A percentile compares a stretch with the other conserved stretches of the same genome.
Conservation (phyloP, 768 basidiomycete species). For the Phanerochaete carnosa region DNA sequence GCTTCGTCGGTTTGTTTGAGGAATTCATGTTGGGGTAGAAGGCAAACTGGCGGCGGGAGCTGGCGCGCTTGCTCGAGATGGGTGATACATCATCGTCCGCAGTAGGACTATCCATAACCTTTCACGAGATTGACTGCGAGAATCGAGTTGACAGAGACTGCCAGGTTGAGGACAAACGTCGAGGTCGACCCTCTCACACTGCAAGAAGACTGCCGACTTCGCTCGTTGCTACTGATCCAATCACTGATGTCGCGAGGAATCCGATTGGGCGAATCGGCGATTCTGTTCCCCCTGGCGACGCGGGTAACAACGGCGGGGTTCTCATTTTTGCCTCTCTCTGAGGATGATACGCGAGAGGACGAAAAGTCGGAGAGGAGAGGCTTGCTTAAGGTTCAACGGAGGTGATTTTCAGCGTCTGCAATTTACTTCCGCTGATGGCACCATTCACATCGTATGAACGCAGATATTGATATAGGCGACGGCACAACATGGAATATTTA, state of each 20-base stretch:
- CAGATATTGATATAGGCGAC: no score
- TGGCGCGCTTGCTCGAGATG: neutral
- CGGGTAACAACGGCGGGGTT: no score
- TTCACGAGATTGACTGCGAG: neutral
- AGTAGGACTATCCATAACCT: neutral
- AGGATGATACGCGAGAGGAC: no score
- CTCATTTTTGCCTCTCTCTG: no score
- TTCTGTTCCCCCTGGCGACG: no score
- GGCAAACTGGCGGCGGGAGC: conserved; percentile 52
- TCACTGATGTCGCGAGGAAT: neutral
- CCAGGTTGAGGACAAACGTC: neutral
- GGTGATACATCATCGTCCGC: neutral
- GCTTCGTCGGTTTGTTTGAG: conserved; percentile 71
- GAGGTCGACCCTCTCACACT: neutral
- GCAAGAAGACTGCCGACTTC: neutral
- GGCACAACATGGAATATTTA: no score
- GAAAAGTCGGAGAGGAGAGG: no score
- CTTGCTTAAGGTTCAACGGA: no score
- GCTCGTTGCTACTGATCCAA: neutral
- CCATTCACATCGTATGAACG: no score
- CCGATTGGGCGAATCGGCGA: no score
- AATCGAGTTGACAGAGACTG: neutral
- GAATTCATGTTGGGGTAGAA: conserved; percentile 76
- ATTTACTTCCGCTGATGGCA: no score
- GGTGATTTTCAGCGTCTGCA: no score